Base-by-base conservation (phyloP, 148 eudicot species). In the Hydrangea macrophylla region DNA sequence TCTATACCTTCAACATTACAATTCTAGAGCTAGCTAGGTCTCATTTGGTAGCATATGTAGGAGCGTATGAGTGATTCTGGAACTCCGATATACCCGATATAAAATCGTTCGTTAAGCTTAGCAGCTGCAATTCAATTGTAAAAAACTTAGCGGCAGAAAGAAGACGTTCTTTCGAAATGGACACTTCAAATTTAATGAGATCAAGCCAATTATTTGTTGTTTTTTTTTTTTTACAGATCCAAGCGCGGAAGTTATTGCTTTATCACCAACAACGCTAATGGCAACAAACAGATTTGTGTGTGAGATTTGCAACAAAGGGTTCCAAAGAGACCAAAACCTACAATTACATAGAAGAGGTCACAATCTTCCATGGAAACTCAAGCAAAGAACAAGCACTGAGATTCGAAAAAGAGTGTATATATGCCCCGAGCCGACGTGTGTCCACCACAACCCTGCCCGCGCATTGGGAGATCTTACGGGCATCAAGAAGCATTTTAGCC, bases 301-400 rank as follows among this genome's bases (percentile, higher is more conserved):
- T 44, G 87, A 84, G 62, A 84, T 84, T 9, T 84, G 87, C 73
- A 84, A 76, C 80, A 84, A 84, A 37, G 87, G 87, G 25, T 84
- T 84, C 62, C 87, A 84, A 48, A 77, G 87, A 59, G 87, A 84
- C 75, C 87, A 84, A 72, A 84, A 84, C 64, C 74, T 84, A 45
- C 87, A 84, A 62, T 73, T 84, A 3, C 88, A 84, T 65, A 27
- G 85, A 11, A 73, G 88, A 67, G 88, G 88, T 17, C 88, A 84
- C 31, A 84, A 84, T 54, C 85, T 84, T 13, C 88, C 88, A 7
- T 84, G 88, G 88, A 84, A 84, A 60, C 78, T 84, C 22, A 75
- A 59, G 68, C 88, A 84, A 70, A 75, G 85, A 45, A 81, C 82
- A 22, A 78, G 71, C 60, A 75, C 67, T 2, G 88, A 84, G 67